Base-by-base conservation (phyloP, 176 grass and related monocot species). In the Oryza rufipogon region DNA sequence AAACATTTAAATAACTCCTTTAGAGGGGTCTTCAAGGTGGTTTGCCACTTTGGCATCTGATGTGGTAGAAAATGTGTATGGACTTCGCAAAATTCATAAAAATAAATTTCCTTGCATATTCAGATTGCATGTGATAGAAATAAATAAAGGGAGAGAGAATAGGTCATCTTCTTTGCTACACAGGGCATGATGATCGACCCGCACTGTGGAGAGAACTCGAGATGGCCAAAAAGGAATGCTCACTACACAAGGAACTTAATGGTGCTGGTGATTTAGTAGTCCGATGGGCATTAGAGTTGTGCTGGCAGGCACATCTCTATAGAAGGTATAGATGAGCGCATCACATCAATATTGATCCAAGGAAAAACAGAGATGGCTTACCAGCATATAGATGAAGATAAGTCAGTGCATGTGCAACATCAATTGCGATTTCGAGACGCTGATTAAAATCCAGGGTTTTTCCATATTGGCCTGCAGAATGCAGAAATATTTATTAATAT, bases 381-480 rank as follows among this genome's bases (percentile, higher is more conserved):
- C 97, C 97, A 84, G 97, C 97, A 86, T 96, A 99, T 48, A 96
- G 75, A 96, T 99, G 97, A 71, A 96, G 93, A 91, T 99, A 99
- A 85, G 97, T 96, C 56, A 99, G 86, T 79, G 87, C 93, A 76
- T 99, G 97, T 74, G 97, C 93, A 85, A 99, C 86, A 86, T 99
- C 97, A 64, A 99, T 99, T 15, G 97, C 97, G 76, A 99, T 99
- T 89, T 94, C 97, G 61, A 99, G 61, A 25, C 97, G 97, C 48
- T 99, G 91, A 84, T 94, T 91, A 81, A 99, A 99, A 85, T 99
- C 97, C 58, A 99, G 84, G 42, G 88, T 87, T 82, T 85, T 99
- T 64, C 91, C 97, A 74, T 81, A 81, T 49, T 92, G 86, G 75
- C 89, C 96, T 98, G 90, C 54, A 84, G 74, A 89, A 68, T 76